Evolutionary conservation across 2,329 filamentous ascomycete species (phyloP), one percentile per base, ranked within the genome.

Genomic region (Colletotrichum sojae): DNA sequence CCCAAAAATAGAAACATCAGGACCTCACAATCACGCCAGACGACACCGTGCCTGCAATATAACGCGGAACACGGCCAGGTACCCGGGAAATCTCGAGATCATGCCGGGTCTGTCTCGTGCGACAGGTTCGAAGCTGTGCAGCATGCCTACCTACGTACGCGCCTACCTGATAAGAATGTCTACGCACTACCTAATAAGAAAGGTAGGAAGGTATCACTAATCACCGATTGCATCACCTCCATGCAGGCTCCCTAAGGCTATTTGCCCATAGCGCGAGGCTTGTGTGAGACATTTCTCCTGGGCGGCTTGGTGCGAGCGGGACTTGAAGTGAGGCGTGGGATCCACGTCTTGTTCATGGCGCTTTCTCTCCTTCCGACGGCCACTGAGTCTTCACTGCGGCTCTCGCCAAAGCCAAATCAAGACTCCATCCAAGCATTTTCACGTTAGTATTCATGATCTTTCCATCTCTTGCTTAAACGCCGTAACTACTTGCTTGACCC

Each of bases 21-120:
- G 3, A 25, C 8, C 20, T 27, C 15, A 25, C 20, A 31, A 15
- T 43, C 20, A 25, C 20, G 20, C 20, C 43, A 15, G 15, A 18
- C 16, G 15, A 18, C 20, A 43, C 39, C 46, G 31, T 43, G 46
- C 46, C 57, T 52, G 31, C 51, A 31, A 52, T 27, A 2, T 15
- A 16, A 16, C 18, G 0, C 25, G 20, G n/a, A 36, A 36, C 31
- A 51, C n/a, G 63, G 51, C 53, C 53, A 39, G 53, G 52, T 54
- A 52, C 46, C 27, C 52, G 60, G 53, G 40, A 15, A n/a, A 36
- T 25, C 25, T n/a, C 45, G 13, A 18, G 60, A 67, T 67, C 53
- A 52, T 43, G 65, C 25, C 22, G 31, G 27, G 13, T 27, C 22
- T 67, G 59, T 58, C 20, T 53, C 20, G 65, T 64, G 16, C 22